These are phyloP conservation scores for Dichotomopilus funicola DNA, from an alignment of 2,329 filamentous ascomycete species.

Conservation along the genomic window DNA sequence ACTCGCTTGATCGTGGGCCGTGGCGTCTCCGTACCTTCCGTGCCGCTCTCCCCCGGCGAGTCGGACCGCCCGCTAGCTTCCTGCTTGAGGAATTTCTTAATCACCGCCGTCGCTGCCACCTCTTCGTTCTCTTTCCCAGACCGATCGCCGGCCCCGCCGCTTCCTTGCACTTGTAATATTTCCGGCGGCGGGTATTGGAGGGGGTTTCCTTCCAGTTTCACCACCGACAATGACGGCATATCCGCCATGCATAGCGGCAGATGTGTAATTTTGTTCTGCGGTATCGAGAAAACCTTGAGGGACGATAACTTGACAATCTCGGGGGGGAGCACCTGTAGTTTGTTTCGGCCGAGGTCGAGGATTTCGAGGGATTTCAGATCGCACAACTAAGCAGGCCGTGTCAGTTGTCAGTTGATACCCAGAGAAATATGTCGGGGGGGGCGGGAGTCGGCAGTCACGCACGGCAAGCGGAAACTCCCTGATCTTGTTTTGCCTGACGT, in stretches of 20 bases:
- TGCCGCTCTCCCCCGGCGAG: constrained; percentile 53
- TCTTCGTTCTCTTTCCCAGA: constrained; percentile 57
- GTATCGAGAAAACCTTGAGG: constrained; percentile 81
- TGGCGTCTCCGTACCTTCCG: constrained; percentile 74
- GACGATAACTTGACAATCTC: constrained; percentile 76
- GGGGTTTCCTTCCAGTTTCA: constrained; percentile 86
- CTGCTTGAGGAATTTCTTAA: constrained; percentile 55
- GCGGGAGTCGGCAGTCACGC: constrained; percentile 22
- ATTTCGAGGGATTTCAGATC: constrained; percentile 84
- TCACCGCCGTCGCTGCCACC: constrained; percentile 53
- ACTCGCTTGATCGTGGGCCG: constrained; percentile 56
- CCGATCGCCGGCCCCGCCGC: constrained; percentile 50
- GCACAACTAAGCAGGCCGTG: constrained; percentile 57
- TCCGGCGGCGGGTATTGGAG: constrained; percentile 72
- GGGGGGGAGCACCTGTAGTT: constrained; percentile 67
- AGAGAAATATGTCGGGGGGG: not conserved
- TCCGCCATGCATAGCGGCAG: constrained; percentile 79
- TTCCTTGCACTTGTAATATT: constrained; percentile 53
- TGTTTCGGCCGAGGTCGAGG: constrained; percentile 85
- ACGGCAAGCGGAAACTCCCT: constrained; percentile 54
- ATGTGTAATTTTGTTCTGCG: constrained; percentile 79
- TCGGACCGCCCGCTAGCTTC: constrained; percentile 44
- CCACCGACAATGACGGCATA: constrained; percentile 80
- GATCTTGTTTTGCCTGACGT: constrained; percentile 70
- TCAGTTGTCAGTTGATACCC: constrained; percentile 8